A percentile compares a stretch with the other conserved stretches of the same genome.
phyloP scores from a whole-genome alignment of 108 stramenopile genomes.

The Cylindrotheca fusiformis region DNA sequence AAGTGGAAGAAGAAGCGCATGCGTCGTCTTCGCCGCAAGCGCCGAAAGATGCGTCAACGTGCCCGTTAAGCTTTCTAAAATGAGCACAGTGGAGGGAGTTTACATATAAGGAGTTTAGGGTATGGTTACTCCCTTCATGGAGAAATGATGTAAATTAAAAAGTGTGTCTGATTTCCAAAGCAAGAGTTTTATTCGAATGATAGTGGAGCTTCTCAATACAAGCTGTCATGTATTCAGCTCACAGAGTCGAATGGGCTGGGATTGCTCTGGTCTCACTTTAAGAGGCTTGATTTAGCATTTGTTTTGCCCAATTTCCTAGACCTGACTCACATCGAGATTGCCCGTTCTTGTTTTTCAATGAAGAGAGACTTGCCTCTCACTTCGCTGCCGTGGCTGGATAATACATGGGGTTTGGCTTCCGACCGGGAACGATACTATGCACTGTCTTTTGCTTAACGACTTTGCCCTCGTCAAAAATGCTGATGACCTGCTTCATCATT shows the following conservation, averaged over 20 bases:
- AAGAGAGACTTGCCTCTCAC: neutral
- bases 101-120: neutral
- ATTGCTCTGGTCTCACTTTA: too few relatives aligned
- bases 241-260: too few relatives aligned
- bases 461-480: conserved; percentile 43
- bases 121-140: conserved; percentile 8
- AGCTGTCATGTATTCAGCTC: too few relatives aligned
- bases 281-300: too few relatives aligned
- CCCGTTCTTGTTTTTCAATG: conserved; percentile 4
- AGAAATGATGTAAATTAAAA: neutral
- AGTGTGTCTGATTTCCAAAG: neutral
- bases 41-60: conserved; percentile 94
- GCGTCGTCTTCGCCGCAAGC: conserved; percentile 92
- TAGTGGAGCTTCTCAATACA: neutral
- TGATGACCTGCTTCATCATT: conserved; percentile 67
- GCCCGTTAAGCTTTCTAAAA: conserved; percentile 64
- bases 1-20: conserved; percentile 94
- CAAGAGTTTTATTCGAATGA: neutral
- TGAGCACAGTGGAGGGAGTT: conserved; percentile 14
- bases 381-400: conserved; percentile 23
- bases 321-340: too few relatives aligned
- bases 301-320: too few relatives aligned
- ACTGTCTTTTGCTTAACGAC: conserved; percentile 58
- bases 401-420: conserved; percentile 66
- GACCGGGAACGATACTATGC: conserved; percentile 66